phyloP scores from a whole-genome alignment of 2,329 filamentous ascomycete species.

The Ramichloridium luteum region DNA sequence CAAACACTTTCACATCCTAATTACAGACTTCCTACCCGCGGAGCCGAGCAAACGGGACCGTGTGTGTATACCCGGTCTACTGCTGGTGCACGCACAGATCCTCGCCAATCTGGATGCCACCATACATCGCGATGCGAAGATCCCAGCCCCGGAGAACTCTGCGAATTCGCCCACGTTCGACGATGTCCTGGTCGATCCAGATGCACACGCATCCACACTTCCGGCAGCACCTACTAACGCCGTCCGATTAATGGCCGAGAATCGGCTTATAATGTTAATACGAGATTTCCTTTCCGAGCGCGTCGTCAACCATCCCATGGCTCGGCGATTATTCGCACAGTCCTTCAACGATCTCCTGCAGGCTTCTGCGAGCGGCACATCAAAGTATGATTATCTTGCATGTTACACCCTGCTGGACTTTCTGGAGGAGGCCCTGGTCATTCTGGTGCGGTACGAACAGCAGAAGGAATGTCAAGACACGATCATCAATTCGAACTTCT shows the following conservation, averaged over 20 bases:
- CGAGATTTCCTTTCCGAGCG: constrained; percentile 63
- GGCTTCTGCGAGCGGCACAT: constrained; percentile 61
- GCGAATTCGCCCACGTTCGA: constrained; percentile 49
- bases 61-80: constrained; percentile 60
- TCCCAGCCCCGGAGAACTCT: constrained; percentile 15
- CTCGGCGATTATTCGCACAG: constrained; percentile 61
- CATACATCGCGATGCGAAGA: constrained; percentile 57
- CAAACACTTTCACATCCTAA: constrained; percentile 74
- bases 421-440: constrained; percentile 64
- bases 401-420: constrained; percentile 90
- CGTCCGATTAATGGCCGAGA: constrained; percentile 74
- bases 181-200: constrained; percentile 50
- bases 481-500: constrained; percentile 69
- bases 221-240: constrained; percentile 56
- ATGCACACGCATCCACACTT: constrained; percentile 52
- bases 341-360: constrained; percentile 63
- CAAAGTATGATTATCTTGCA: constrained; percentile 67
- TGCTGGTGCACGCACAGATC: constrained; percentile 71
- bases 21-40: constrained; percentile 46
- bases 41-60: constrained; percentile 43
- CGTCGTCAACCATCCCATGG: constrained; percentile 39
- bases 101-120: constrained; percentile 70
- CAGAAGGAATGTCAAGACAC: constrained; percentile 29
- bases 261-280: constrained; percentile 68
- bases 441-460: constrained; percentile 50